These are phyloP conservation scores for Brassica cretica DNA, from an alignment of 345 rosid species.

Conservation along the genomic window DNA sequence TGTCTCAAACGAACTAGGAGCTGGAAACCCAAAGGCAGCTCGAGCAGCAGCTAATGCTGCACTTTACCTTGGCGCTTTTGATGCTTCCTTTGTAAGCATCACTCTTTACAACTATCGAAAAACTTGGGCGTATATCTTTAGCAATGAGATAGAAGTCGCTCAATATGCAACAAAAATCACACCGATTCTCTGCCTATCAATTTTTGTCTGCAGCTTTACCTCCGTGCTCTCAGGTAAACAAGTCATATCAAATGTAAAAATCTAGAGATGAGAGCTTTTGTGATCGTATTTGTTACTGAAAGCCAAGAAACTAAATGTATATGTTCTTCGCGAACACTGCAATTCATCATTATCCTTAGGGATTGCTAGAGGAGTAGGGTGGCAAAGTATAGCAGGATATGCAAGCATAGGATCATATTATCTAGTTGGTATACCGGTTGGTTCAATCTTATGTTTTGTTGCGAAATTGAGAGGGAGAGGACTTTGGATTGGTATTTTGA, in stretches of 20 bases:
- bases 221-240: conserved; percentile 44
- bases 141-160: conserved; percentile 43
- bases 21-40: conserved; percentile 51
- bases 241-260: neutral
- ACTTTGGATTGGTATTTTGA: conserved; percentile 58
- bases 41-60: conserved; percentile 36
- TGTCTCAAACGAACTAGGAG: conserved; percentile 56
- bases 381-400: conserved; percentile 65
- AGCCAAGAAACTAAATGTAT: neutral
- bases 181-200: conserved; percentile 36
- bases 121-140: conserved; percentile 42
- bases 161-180: conserved; percentile 39
- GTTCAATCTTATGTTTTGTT: conserved; percentile 46
- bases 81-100: conserved; percentile 38
- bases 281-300: conserved; percentile 5
- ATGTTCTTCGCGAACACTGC: neutral
- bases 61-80: conserved; percentile 25
- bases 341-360: conserved; percentile 35
- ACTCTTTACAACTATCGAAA: conserved; percentile 34
- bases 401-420: conserved; percentile 63
- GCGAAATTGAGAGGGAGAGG: conserved; percentile 49
- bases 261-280: neutral
- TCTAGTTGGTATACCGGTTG: conserved; percentile 55
- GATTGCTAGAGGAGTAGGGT: conserved; percentile 63
- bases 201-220: conserved; percentile 40